Conservation (phyloP, 2,329 filamentous ascomycete species). For the Apiospora malaysiana region DNA sequence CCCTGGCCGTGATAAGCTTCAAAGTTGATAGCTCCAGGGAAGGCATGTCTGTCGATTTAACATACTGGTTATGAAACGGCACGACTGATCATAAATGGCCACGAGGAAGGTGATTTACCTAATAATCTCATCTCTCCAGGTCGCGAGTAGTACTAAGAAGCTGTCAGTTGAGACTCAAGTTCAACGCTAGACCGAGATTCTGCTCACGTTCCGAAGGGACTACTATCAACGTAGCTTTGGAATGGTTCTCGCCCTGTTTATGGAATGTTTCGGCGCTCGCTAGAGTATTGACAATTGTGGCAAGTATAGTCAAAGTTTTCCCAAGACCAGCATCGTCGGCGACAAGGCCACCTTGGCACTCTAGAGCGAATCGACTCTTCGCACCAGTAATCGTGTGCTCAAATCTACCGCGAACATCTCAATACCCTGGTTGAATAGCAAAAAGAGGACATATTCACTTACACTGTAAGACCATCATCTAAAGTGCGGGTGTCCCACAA, state of each 20-base stretch:
- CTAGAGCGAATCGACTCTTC: not conserved
- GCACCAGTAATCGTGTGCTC: not conserved
- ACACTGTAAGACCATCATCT: not conserved
- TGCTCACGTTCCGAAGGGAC: constrained; percentile 21
- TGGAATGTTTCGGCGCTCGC: not conserved
- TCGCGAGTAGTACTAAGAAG: constrained; percentile 7
- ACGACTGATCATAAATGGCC: not conserved
- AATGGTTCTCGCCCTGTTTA: not conserved
- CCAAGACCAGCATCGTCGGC: constrained; percentile 7
- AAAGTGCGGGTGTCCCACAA: not conserved
- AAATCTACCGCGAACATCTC: not conserved
- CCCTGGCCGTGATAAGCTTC: constrained; percentile 16
- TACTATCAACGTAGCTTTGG: not conserved
- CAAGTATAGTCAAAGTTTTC: constrained; percentile 1
- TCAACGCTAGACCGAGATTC: not conserved
- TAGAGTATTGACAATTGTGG: not conserved
- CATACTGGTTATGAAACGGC: not conserved
- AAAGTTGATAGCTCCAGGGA: constrained; percentile 13
- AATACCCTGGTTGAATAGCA: not conserved
- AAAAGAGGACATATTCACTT: not conserved
- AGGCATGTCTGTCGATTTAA: not conserved
- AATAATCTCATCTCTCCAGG: constrained; percentile 17
- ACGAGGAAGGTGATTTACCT: not conserved
- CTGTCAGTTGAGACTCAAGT: not conserved
- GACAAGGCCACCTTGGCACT: not conserved